phyloP scores from a whole-genome alignment of 495 filamentous ascomycete genomes.

The Xylaria bambusicola region DNA sequence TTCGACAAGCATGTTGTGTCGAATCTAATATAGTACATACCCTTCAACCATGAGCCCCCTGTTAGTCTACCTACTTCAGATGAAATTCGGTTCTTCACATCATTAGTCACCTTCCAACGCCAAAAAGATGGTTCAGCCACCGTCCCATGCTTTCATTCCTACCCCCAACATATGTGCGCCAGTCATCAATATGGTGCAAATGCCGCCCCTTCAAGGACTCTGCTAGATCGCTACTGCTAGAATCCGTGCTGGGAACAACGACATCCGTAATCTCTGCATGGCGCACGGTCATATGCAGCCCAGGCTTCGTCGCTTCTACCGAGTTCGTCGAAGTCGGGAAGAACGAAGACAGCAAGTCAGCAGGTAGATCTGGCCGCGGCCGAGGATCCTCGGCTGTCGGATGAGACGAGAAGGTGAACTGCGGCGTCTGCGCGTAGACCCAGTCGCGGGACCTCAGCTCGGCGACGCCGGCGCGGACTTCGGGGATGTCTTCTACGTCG shows the following conservation, averaged over 20 bases:
- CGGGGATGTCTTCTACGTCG: constrained; percentile 6
- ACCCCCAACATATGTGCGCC: constrained; percentile 27
- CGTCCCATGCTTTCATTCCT: constrained; percentile 24
- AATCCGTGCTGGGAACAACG: background rate
- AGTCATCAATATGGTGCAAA: constrained; percentile 46
- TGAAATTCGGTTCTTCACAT: background rate
- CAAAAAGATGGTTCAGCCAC: constrained; percentile 44
- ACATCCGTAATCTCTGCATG: constrained; percentile 43
- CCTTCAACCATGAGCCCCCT: background rate
- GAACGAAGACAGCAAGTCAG: constrained; percentile 31
- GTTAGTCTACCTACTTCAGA: background rate
- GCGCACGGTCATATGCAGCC: constrained; percentile 34
- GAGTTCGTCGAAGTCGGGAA: background rate
- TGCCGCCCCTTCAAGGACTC: constrained; percentile 27
- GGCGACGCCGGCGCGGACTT: constrained; percentile 12
- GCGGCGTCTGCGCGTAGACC: constrained; percentile 82
- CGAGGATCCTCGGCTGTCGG: constrained; percentile 57
- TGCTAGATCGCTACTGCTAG: constrained; percentile 5
- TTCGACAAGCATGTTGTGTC: background rate
- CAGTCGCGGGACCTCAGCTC: constrained; percentile 64
- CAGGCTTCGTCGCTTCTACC: background rate
- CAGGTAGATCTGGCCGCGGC: constrained; percentile 49
- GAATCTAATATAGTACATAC: background rate
- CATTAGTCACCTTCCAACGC: constrained; percentile 14
- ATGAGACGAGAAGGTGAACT: constrained; percentile 69